Percentiles rank a stretch among this genome's conserved stretches.
These are phyloP conservation scores for Phyllosticta paracitricarpa DNA, from an alignment of 2,329 filamentous ascomycete species.

Conservation along the genomic window DNA sequence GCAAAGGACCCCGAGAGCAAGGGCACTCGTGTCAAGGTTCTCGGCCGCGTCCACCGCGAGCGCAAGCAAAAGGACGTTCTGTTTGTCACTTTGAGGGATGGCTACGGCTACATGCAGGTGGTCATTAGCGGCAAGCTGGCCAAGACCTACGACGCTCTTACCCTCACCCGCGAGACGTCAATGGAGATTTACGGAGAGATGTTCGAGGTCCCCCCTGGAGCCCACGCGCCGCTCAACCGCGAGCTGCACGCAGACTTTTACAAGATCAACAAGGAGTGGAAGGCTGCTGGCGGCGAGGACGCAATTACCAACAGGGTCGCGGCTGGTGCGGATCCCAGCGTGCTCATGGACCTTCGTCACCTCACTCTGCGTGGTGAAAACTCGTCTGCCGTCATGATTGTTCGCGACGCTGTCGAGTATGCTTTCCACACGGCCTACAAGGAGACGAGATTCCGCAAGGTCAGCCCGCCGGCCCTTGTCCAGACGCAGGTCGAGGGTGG, in stretches of 20 bases:
- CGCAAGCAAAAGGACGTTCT: constrained; percentile 74
- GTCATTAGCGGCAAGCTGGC: constrained; percentile 71
- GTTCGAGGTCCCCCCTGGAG: constrained; percentile 65
- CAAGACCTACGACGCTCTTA: constrained; percentile 85
- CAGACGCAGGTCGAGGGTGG: constrained; percentile 94
- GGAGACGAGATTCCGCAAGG: constrained; percentile 68
- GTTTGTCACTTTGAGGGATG: constrained; percentile 79
- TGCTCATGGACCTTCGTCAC: constrained; percentile 72
- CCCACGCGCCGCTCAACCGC: constrained; percentile 70
- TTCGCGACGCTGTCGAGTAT: constrained; percentile 69
- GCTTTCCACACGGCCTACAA: constrained; percentile 74
- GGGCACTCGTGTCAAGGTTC: constrained; percentile 68
- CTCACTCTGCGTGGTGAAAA: constrained; percentile 76
- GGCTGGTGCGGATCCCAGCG: constrained; percentile 58
- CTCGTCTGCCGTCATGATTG: constrained; percentile 76
- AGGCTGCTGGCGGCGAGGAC: constrained; percentile 76
- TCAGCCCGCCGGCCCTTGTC: constrained; percentile 80
- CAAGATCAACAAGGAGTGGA: constrained; percentile 55
- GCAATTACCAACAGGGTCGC: constrained; percentile 79
- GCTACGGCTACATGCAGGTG: constrained; percentile 77
- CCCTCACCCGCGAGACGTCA: constrained; percentile 77
- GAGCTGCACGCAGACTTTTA: constrained; percentile 89
- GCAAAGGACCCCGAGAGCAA: constrained; percentile 42
- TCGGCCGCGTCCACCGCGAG: constrained; percentile 73
- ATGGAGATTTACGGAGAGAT: constrained; percentile 78